Percentiles rank a stretch among this genome's conserved stretches.
Evolutionary conservation across 108 stramenopile genomes (phyloP).

Genomic region (Schizochytrium sp.): DNA sequence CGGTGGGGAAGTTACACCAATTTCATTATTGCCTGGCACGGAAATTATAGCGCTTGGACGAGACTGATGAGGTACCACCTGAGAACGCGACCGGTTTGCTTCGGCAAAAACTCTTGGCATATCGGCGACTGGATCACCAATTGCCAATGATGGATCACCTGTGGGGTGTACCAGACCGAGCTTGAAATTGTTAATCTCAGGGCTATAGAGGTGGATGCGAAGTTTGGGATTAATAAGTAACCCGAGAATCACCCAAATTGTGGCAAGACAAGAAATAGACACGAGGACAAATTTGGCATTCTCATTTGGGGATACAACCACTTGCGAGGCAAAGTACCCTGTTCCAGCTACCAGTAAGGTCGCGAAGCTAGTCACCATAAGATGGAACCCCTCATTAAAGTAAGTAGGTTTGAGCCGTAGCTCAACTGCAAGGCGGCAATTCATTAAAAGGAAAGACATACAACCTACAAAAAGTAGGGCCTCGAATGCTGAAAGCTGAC

Average conservation of each 20-base stretch:
- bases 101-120: background rate
- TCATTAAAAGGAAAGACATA: background rate
- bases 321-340: background rate
- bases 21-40: background rate
- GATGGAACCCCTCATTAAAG: conserved; percentile 28
- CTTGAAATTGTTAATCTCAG: conserved; percentile 48
- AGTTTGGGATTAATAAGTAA: conserved; percentile 30
- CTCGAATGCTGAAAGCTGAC: conserved; percentile 39
- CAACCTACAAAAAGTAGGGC: background rate
- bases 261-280: background rate
- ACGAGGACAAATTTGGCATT: background rate
- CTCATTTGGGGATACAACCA: conserved; percentile 47
- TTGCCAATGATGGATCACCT: conserved; percentile 28
- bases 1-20: background rate
- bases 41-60: background rate
- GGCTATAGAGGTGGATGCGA: background rate
- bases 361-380: background rate
- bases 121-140: conserved; percentile 50
- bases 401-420: conserved; percentile 48
- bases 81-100: background rate
- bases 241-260: background rate
- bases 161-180: conserved; percentile 26
- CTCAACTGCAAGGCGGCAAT: background rate
- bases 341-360: background rate
- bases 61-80: background rate